Base-by-base conservation (phyloP, 2,329 filamentous ascomycete species). In the Hymenoscyphus scutula region DNA sequence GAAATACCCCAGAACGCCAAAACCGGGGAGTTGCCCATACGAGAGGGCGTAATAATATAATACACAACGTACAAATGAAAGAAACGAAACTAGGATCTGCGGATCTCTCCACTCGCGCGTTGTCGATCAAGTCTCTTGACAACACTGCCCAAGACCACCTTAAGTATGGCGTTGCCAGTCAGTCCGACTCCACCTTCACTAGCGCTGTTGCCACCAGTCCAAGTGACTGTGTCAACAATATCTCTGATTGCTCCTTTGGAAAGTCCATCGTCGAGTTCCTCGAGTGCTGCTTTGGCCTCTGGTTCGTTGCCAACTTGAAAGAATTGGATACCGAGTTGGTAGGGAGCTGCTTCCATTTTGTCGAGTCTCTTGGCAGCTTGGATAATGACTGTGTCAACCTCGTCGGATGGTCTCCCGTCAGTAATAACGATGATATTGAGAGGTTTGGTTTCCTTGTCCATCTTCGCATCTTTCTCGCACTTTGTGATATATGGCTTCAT, bases 381-480 rank as follows among this genome's bases (percentile, higher is more conserved):
- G 48, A 91, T 79, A 56, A 98, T 86, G 29, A 87, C 81, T 7
- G 80, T 81, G 74, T 93, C 89, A 0, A 89, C 86, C 67, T 96
- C 91, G 73, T 97, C 92, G 1, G 82, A 87, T 1, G 95, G 87
- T 48, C 81, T 85, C 5, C 95, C 95, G 74, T 98, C 94, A 0
- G 95, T 98, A 72, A 98, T 90, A 65, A 96, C 88, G 70, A 98
- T 97, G 74, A 98, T 83, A 73, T 97, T 97, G 56, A 97, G 79
- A 1, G 92, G 92, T 73, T 92, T 93, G 25, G 89, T 80, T 15
- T 77, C 75, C 3, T 75, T 76, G 3, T 72, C 68, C 0, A 74
- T 71, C 27, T 65, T 58, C 19, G 69, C 56, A 56, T 76, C 75
- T 0, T 70, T 72, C 68, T 84, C 78, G 67, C 87, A 84, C 27